phyloP scores from a whole-genome alignment of 208 protist species.

The Naegleria lovaniensis region DNA sequence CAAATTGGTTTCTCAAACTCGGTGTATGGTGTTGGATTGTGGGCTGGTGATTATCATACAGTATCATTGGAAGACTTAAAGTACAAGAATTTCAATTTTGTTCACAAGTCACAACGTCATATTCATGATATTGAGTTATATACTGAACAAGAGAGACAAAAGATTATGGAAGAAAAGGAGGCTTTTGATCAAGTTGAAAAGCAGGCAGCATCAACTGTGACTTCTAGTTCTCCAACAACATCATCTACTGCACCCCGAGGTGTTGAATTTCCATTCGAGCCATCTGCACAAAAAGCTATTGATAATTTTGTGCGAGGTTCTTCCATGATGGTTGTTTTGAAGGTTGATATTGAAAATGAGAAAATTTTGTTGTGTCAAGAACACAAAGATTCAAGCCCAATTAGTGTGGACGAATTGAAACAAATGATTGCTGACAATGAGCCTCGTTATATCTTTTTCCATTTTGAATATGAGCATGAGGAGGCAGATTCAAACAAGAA shows the following conservation, averaged over 20 bases:
- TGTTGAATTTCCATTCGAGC: slow-evolving; percentile 38
- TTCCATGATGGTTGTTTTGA: slow-evolving; percentile 29
- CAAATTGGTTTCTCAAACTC: slow-evolving; percentile 37
- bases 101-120: not conserved
- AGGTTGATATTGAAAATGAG: slow-evolving; percentile 37
- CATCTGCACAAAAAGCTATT: slow-evolving; percentile 4
- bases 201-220: slow-evolving; percentile 17
- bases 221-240: slow-evolving; percentile 1
- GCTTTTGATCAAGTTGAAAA: slow-evolving; percentile 32
- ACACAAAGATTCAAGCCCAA: not conserved
- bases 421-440: slow-evolving; percentile 1
- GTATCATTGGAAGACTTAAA: not conserved
- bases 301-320: not conserved
- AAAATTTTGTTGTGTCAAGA: slow-evolving; percentile 8
- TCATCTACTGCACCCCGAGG: slow-evolving; percentile 32
- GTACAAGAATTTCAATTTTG: not conserved
- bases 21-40: not conserved
- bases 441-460: slow-evolving; percentile 42
- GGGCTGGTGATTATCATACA: not conserved
- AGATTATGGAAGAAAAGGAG: slow-evolving; percentile 35
- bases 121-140: slow-evolving; percentile 27
- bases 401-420: slow-evolving; percentile 9
- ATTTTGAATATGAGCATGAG: slow-evolving; percentile 35
- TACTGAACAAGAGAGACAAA: slow-evolving; percentile 22
- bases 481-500: not conserved